A percentile compares a stretch with the other conserved stretches of the same genome.
These are phyloP conservation scores for Ceratobasidium sp. DNA, from an alignment of 1,284 basidiomycete genomes.

Conservation along the genomic window DNA sequence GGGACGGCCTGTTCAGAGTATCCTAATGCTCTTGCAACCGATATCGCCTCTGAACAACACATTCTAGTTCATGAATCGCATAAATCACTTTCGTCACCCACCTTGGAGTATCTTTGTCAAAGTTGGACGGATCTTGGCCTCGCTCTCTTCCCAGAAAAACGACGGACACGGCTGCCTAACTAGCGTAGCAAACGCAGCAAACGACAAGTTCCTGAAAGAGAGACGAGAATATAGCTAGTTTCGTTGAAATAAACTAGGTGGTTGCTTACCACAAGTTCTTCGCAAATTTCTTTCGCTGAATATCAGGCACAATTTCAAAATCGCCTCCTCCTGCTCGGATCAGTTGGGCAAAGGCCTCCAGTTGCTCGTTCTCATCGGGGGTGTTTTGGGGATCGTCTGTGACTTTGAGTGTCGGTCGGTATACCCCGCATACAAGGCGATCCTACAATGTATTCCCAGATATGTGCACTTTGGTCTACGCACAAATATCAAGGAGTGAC, in stretches of 20 bases:
- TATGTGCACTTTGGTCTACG: neutral
- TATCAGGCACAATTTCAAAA: conserved; percentile 63
- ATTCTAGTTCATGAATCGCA: conserved; percentile 58
- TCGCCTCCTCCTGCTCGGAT: conserved; percentile 62
- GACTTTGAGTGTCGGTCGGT: conserved; percentile 60
- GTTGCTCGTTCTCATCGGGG: conserved; percentile 53
- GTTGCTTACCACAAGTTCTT: conserved; percentile 66
- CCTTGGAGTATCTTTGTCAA: conserved; percentile 53
- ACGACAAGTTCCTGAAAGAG: conserved; percentile 61
- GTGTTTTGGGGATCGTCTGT: conserved; percentile 47
- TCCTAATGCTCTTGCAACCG: conserved; percentile 58
- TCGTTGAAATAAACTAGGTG: neutral
- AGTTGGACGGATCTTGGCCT: conserved; percentile 48
- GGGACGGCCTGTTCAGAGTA: conserved; percentile 55
- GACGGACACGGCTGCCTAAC: conserved; percentile 63
- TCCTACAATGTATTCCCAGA: conserved; percentile 57
- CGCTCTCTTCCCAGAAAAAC: conserved; percentile 55
- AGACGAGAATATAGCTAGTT: neutral
- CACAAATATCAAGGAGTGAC: neutral
- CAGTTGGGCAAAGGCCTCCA: conserved; percentile 58
- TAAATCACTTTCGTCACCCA: conserved; percentile 55
- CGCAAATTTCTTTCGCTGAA: conserved; percentile 67
- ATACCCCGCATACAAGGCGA: conserved; percentile 63
- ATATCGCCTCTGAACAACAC: conserved; percentile 61
- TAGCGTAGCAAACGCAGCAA: conserved; percentile 65